Base-by-base conservation (phyloP, 129 eudicot genomes). In the Escallonia herrerae region DNA sequence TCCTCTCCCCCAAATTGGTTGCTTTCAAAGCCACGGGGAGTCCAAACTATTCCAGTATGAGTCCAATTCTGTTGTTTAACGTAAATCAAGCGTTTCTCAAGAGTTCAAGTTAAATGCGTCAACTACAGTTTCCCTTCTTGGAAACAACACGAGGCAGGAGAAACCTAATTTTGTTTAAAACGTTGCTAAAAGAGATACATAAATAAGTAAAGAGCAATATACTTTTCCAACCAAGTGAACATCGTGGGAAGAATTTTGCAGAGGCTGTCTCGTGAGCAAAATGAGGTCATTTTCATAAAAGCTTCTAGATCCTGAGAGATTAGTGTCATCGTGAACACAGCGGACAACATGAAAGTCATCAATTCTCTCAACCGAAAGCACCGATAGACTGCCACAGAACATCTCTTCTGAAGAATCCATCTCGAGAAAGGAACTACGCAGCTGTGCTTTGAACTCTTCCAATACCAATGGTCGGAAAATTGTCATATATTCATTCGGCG, bases 261-360 rank as follows among this genome's bases (percentile, higher is more conserved):
- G 65, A 53, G 96, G 90, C 53, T 84, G 89, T 76, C 79, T 80
- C 14, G 96, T 93, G 40, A 93, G 86, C 73, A 93, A 76, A 50
- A 93, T 55, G 49, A 94, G 95, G 80, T 94, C 99, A 71, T 86
- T 86, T 58, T 89, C 97, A 14, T 67, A 67, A 69, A 78, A 84
- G 74, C 75, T 76, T 69, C 63, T 84, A 59, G 87, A 78, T 63
- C 67, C 87, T 66, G 67, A 43, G 22, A 79, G 52, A 64, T 83
- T 82, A 67, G 52, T 63, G 63, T 82, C 90, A 74, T 94, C 93
- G 39, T 80, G 89, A 60, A 89, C 84, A 84, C 87, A 80, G 40
- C 99, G 99, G 70, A 94, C 87, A 78, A 94, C 74, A 64, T 94
- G 95, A 75, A 94, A 94, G 75, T 89, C 95, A 63, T 94, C 99